These are phyloP conservation scores for Tylopilus sp. DNA, from an alignment of 768 basidiomycete genomes.

Conservation along the genomic window DNA sequence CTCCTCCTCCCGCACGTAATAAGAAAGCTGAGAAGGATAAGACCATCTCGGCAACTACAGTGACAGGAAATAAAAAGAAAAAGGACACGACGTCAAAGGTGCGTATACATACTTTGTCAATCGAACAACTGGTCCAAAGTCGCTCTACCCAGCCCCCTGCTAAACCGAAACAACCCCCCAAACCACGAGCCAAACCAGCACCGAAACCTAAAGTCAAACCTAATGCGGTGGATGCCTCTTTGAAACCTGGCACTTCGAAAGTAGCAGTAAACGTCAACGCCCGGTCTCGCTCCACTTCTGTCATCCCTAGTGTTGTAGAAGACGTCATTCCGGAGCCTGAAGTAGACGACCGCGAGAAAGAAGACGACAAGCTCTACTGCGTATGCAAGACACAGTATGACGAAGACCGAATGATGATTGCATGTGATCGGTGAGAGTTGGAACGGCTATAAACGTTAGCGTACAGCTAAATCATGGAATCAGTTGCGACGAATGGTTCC, in stretches of 20 bases:
- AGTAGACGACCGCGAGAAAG: conserved; percentile 40
- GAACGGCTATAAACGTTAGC: not conserved
- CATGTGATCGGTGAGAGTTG: conserved; percentile 75
- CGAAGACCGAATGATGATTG: conserved; percentile 88
- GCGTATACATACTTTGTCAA: not conserved
- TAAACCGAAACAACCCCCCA: conserved; percentile 30
- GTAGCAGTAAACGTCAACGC: conserved; percentile 27
- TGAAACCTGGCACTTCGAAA: conserved; percentile 22
- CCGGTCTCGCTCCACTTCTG: conserved; percentile 70
- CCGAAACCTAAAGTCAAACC: conserved; percentile 29
- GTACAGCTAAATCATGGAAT: not conserved
- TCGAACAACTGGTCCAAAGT: not conserved
- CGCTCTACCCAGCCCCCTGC: conserved; percentile 13
- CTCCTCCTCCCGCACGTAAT: conserved; percentile 39
- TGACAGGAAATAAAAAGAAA: conserved; percentile 37
- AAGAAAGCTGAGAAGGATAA: conserved; percentile 30
- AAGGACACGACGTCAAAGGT: conserved; percentile 26
- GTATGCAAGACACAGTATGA: conserved; percentile 86
- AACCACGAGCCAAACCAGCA: conserved; percentile 31
- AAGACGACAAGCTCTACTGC: conserved; percentile 72
- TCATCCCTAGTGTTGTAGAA: conserved; percentile 50
- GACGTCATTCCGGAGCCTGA: conserved; percentile 48
- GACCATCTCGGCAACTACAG: not conserved
- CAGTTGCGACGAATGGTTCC: conserved; percentile 95
- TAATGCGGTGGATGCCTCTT: conserved; percentile 7